Evolutionary conservation across 2,329 filamentous ascomycete genomes (phyloP).

Genomic region (Cadophora sp.): DNA sequence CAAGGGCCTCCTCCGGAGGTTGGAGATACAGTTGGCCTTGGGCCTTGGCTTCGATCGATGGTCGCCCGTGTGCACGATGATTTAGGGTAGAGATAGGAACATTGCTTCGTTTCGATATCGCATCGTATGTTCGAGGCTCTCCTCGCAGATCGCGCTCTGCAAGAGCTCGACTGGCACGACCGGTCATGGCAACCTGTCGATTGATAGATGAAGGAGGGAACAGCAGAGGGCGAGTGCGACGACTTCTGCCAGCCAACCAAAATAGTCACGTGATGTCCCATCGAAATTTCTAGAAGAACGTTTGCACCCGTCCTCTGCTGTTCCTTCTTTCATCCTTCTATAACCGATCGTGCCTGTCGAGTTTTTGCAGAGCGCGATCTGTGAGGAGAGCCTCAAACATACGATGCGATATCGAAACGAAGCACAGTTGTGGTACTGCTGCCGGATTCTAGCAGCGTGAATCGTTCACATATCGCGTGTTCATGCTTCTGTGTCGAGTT

Average conservation of each 20-base stretch:
- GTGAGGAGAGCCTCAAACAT: neutral
- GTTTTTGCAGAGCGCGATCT: neutral
- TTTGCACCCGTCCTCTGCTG: neutral
- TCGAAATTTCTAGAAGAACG: neutral
- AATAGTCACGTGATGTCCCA: neutral
- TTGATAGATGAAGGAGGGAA: neutral
- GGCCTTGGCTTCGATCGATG: too few relatives aligned
- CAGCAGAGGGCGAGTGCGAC: neutral
- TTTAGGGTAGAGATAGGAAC: too few relatives aligned
- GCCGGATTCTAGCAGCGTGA: too few relatives aligned
- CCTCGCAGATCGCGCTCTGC: neutral
- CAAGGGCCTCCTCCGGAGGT: too few relatives aligned
- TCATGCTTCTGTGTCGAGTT: too few relatives aligned
- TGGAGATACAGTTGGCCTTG: too few relatives aligned
- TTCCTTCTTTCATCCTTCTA: neutral
- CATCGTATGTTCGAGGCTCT: slow-evolving; percentile 3
- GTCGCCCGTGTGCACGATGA: too few relatives aligned
- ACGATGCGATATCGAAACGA: neutral
- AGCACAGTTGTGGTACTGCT: too few relatives aligned
- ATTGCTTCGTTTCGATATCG: too few relatives aligned
- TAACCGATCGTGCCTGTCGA: neutral
- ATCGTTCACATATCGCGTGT: too few relatives aligned
- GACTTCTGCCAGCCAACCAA: neutral
- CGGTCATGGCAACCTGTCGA: slow-evolving; percentile 1
- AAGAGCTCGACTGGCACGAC: neutral